Base-by-base conservation (phyloP, 805 yeast genomes). In the Candida piceae region DNA sequence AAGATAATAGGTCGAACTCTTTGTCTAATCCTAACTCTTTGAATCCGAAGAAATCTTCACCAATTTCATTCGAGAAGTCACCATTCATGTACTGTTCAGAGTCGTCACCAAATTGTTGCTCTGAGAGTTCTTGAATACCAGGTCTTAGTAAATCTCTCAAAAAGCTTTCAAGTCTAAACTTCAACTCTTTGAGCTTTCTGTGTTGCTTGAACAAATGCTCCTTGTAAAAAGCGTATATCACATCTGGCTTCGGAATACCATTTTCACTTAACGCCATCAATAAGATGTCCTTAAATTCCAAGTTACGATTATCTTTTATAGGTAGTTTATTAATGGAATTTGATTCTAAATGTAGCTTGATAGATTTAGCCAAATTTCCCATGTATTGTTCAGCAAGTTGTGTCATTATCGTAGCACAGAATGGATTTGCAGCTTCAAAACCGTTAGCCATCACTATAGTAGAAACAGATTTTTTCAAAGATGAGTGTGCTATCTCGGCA, bases 31-130 rank as follows among this genome's bases (percentile, higher is more conserved):
- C 98, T 32, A 93, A 67, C 47, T 90, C 97, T 55, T 76, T 84
- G 68, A 93, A 94, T 0, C 99, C 99, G 64, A 94, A 94, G 71
- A 89, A 93, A 63, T 93, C 99, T 51, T 90, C 98, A 6, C 97
- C 98, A 26, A 93, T 65, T 42, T 89, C 96, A 50, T 76, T 82
- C 1, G 96, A 83, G 58, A 93, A 93, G 52, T 89, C 97, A 40
- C 99, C 99, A 21, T 93, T 84, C 46, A 90, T 63, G 56, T 89
- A 93, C 59, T 90, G 96, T 45, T 93, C 97, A 51, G 95, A 83
- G 52, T 87, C 85, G 55, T 94, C 98, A 26, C 67, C 78, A 58
- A 93, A 93, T 46, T 78, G 83, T 36, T 74, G 72, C 53, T 89
- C 97, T 35, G 74, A 79, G 7, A 66, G 41, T 42, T 82, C 87